Evolutionary conservation across 2,329 filamentous ascomycete species (phyloP), one percentile per base, ranked within the genome.

Genomic region (Scedosporium boydii): DNA sequence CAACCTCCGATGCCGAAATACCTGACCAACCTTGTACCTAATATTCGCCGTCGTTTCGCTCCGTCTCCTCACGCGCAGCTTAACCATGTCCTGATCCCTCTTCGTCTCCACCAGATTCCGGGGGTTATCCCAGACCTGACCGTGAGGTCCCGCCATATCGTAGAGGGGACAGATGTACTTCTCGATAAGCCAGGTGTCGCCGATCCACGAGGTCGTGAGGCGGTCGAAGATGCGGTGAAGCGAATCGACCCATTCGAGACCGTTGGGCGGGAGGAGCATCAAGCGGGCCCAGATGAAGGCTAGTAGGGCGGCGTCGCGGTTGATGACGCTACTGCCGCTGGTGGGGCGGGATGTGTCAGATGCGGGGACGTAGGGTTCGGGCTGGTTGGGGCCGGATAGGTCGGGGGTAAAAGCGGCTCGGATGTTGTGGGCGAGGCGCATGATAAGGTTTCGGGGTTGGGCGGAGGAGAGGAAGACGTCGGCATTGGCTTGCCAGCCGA

Each of bases 1-100:
- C 71, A 95, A 96, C 56, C 92, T 83, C 65, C 81, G 85, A 74
- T 99, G 95, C 58, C 82, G 82, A 71, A 98, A 96, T 6, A 96
- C 82, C 68, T 96, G 89, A 0, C 95, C 95, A 58, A 96, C 83
- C 59, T 80, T 84, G 72, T 85, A 93, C 64, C 26, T 41, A 41
- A 63, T 34, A 38, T 61, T 41, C 18, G 18, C 34, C 14, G 10
- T 29, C 44, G 21, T 44, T 12, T 9, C 58, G 57, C 12, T 61
- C 62, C 12, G 10, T 42, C 44, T 57, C 21, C 42, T 12, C 4
- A 41, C 42, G 4, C 63, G 61, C 27, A 60, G 44, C 18, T 76
- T 81, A 59, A 91, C 83, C 3, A 62, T 64, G 29, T 64, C 63
- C 62, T 64, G 70, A 68, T 70, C 74, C 67, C 66, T 74, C 60